phyloP scores from a whole-genome alignment of 2,329 filamentous ascomycete genomes.

The Paecilomyces niveus region DNA sequence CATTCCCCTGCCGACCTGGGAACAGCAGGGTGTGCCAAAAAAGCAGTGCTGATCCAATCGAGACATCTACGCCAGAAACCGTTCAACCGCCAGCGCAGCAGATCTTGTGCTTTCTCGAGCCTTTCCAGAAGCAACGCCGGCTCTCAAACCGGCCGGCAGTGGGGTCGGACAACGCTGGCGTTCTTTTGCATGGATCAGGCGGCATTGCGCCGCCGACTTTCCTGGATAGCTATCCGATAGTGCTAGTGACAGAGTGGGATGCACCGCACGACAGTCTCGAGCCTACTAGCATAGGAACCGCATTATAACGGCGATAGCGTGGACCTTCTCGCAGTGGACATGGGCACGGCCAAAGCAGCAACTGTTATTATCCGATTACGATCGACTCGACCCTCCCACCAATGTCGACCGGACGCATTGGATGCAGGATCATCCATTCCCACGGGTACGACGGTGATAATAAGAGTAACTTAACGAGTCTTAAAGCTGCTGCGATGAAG shows the following conservation, averaged over 20 bases:
- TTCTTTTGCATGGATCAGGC: not conserved
- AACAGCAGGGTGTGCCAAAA: not conserved
- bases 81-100: not conserved
- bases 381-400: not conserved
- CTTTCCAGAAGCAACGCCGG: not conserved
- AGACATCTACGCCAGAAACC: not conserved
- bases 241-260: not conserved
- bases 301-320: not conserved
- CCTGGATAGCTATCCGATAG: not conserved
- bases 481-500: not conserved
- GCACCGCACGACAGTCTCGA: not conserved
- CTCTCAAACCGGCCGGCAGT: not conserved
- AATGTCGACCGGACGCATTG: not conserved
- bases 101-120: not conserved
- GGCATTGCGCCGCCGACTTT: not conserved
- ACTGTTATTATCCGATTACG: not conserved
- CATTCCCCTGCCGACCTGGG: not conserved
- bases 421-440: not conserved
- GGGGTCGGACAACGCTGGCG: not conserved
- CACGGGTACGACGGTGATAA: not conserved
- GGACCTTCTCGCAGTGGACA: not conserved
- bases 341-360: not conserved
- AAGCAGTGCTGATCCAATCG: not conserved
- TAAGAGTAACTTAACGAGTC: not conserved
- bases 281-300: not conserved